These are phyloP conservation scores for Coprinellus micaceus DNA, from an alignment of 768 basidiomycete genomes.

Conservation along the genomic window DNA sequence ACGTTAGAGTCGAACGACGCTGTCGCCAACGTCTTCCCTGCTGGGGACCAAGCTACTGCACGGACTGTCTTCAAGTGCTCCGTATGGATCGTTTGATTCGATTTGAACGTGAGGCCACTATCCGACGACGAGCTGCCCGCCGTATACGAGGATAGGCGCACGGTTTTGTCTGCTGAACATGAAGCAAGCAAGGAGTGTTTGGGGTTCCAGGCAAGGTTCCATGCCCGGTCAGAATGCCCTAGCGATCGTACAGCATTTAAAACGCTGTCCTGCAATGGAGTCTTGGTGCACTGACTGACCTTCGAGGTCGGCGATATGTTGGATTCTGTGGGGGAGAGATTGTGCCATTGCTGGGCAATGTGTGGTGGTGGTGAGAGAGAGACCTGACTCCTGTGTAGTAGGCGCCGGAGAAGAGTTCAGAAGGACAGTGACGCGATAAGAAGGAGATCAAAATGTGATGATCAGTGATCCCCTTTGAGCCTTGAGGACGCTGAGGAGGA, in stretches of 20 bases:
- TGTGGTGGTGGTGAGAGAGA: no score
- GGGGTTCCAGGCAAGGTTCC: conserved; percentile 90
- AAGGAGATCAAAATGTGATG: background rate
- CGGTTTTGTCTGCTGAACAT: conserved; percentile 91
- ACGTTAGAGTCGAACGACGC: conserved; percentile 94
- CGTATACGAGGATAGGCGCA: conserved; percentile 76
- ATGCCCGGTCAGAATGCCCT: conserved; percentile 83
- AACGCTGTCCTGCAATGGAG: no score
- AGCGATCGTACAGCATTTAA: no score
- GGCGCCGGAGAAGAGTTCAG: no score
- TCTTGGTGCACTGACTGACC: background rate
- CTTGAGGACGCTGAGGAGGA: background rate
- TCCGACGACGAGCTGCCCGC: conserved; percentile 17
- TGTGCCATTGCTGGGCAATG: background rate
- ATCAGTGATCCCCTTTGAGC: background rate
- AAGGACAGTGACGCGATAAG: background rate
- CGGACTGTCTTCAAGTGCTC: conserved; percentile 89
- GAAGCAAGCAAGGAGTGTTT: conserved; percentile 78
- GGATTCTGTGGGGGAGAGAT: background rate
- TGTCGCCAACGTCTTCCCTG: conserved; percentile 81
- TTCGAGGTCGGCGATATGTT: background rate
- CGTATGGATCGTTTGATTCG: conserved; percentile 67
- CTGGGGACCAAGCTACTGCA: conserved; percentile 83
- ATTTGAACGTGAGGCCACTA: conserved; percentile 39
- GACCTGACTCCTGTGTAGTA: no score